Evolutionary conservation across 768 basidiomycete genomes (phyloP).

Genomic region (Collybia nuda): DNA sequence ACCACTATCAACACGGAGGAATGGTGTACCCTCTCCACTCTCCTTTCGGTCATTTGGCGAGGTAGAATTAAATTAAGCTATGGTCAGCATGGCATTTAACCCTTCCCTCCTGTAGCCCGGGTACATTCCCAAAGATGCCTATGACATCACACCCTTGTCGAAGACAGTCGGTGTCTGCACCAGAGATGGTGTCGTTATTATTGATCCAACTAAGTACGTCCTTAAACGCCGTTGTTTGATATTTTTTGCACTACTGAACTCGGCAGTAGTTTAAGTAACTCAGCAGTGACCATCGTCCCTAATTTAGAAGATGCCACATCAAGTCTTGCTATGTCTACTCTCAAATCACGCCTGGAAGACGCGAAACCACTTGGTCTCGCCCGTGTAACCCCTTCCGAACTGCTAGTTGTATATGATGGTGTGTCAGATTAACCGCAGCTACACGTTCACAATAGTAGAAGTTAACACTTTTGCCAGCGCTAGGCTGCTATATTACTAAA

Average conservation of each 20-base stretch:
- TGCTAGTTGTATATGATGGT: constrained; percentile 79
- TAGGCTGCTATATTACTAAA: constrained; percentile 77
- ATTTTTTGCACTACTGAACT: neutral
- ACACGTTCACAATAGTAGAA: constrained; percentile 1
- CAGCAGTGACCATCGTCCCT: constrained; percentile 52
- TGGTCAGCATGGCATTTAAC: neutral
- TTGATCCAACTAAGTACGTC: constrained; percentile 67
- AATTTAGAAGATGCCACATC: constrained; percentile 45
- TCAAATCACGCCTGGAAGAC: constrained; percentile 59
- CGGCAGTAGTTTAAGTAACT: constrained; percentile 36
- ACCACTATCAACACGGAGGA: constrained; percentile 33
- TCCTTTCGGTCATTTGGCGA: constrained; percentile 68
- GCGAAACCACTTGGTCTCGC: constrained; percentile 70
- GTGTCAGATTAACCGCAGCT: constrained; percentile 19
- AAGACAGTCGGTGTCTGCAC: constrained; percentile 69
- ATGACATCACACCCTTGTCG: constrained; percentile 54
- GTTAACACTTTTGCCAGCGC: constrained; percentile 36
- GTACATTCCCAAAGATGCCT: constrained; percentile 71
- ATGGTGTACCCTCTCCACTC: constrained; percentile 9
- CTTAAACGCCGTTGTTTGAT: too few species aligned
- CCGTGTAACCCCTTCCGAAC: constrained; percentile 49
- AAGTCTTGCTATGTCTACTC: constrained; percentile 39
- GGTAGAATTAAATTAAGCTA: constrained; percentile 33
- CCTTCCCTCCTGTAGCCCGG: constrained; percentile 47
- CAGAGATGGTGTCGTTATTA: constrained; percentile 61